Evolutionary conservation across 345 rosid species (phyloP).

Genomic region (Hevea brasiliensis): DNA sequence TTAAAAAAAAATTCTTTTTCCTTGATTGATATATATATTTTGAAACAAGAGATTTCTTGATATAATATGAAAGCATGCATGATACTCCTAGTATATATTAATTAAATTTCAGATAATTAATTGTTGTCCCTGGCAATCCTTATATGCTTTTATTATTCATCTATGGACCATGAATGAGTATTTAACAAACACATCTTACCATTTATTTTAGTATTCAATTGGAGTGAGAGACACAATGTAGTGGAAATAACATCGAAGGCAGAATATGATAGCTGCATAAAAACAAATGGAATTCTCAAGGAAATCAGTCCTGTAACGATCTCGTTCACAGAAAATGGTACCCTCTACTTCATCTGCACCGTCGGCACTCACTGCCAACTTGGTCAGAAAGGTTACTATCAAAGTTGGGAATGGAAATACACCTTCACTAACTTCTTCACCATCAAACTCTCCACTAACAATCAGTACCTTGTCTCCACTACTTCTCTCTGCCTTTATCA

Average conservation of each 20-base stretch:
- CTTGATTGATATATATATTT: no score
- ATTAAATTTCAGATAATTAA: no score
- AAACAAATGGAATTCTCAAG: not conserved
- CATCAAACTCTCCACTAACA: not conserved
- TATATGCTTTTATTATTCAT: no score
- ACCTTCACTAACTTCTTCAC: no score
- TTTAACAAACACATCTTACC: no score
- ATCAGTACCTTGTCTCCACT: not conserved
- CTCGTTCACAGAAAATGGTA: not conserved
- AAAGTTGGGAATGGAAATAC: not conserved
- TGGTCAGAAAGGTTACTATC: slow-evolving; percentile 2
- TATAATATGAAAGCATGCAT: no score
- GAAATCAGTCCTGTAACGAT: not conserved
- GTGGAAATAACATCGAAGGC: not conserved
- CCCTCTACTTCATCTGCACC: slow-evolving; percentile 4
- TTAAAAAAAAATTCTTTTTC: no score
- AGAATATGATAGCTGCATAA: not conserved
- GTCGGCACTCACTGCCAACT: not conserved
- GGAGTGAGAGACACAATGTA: not conserved
- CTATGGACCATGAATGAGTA: no score
- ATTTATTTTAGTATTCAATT: slow-evolving; percentile 6
- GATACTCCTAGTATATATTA: no score
- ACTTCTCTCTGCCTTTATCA: not conserved
- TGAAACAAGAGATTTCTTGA: no score
- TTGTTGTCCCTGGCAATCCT: no score